These are phyloP conservation scores for Gelatoporia subvermispora DNA, from an alignment of 768 basidiomycete species.

Conservation along the genomic window DNA sequence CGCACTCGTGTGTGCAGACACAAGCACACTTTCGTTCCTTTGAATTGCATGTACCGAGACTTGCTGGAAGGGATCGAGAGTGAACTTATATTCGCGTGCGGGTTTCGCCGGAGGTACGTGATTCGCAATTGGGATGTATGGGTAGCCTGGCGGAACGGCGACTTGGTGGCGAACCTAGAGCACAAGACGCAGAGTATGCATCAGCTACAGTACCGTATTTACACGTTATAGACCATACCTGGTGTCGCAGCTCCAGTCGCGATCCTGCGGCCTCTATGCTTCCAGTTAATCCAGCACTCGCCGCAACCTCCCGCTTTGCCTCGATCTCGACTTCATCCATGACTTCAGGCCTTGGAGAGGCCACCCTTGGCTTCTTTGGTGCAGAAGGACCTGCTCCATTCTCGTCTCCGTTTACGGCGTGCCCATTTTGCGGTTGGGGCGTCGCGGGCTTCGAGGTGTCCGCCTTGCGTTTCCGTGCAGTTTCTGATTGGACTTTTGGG, in stretches of 20 bases:
- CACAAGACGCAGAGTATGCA: constrained; percentile 1
- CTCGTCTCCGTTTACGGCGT: constrained; percentile 16
- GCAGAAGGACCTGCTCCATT: constrained; percentile 37
- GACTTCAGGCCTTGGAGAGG: constrained; percentile 66
- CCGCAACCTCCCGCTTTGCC: constrained; percentile 86
- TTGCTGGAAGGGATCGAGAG: constrained; percentile 93
- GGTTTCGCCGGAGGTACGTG: constrained; percentile 91
- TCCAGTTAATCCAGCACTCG: constrained; percentile 82
- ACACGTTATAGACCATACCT: constrained; percentile 40
- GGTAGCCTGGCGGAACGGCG: constrained; percentile 87
- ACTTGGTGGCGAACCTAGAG: constrained; percentile 90
- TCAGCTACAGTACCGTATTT: not conserved
- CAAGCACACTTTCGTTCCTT: constrained; percentile 94
- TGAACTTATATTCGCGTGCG: constrained; percentile 91
- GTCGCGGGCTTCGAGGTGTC: constrained; percentile 18
- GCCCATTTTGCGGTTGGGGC: constrained; percentile 1
- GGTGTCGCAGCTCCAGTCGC: constrained; percentile 74
- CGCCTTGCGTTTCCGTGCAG: constrained; percentile 42
- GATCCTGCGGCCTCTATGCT: constrained; percentile 55
- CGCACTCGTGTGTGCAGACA: constrained; percentile 97
- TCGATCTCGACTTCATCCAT: constrained; percentile 95
- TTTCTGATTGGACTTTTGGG: constrained; percentile 21
- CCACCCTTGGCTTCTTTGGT: constrained; percentile 56
- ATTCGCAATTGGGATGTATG: constrained; percentile 84
- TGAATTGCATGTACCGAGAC: constrained; percentile 95